Evolutionary conservation across 2,329 filamentous ascomycete genomes (phyloP).

Genomic region (Penicillium sp.): DNA sequence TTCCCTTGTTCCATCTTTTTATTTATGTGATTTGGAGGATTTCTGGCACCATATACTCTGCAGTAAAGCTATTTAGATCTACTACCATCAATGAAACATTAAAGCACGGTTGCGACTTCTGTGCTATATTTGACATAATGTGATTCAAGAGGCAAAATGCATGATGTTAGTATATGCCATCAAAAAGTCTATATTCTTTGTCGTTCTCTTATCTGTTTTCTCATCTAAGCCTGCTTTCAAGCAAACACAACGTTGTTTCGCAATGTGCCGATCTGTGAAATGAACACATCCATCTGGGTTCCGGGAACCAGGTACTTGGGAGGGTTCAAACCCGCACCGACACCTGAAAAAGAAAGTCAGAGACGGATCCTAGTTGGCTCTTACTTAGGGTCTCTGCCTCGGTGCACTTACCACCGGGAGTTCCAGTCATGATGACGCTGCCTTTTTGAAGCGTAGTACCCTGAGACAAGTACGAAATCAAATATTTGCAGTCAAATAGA

Average conservation of each 20-base stretch:
- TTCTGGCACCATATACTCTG: background rate
- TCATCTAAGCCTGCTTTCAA: background rate
- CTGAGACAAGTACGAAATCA: constrained; percentile 33
- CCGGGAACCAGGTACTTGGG: constrained; percentile 42
- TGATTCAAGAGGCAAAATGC: background rate
- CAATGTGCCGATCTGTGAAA: constrained; percentile 44
- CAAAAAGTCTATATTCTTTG: too few species aligned
- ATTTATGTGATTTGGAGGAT: too few species aligned
- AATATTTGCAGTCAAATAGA: constrained; percentile 45
- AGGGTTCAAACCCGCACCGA: constrained; percentile 47
- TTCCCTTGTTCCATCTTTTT: too few species aligned
- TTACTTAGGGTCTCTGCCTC: background rate
- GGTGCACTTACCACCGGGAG: constrained; percentile 38
- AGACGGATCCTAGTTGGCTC: background rate
- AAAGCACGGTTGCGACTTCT: background rate
- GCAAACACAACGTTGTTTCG: constrained; percentile 36
- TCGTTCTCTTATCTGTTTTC: background rate
- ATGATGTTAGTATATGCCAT: background rate
- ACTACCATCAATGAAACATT: background rate
- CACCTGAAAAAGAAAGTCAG: constrained; percentile 16
- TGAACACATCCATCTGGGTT: constrained; percentile 42
- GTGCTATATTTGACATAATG: background rate
- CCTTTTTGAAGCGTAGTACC: constrained; percentile 49
- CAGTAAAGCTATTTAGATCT: background rate
- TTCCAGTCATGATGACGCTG: constrained; percentile 54